These are phyloP conservation scores for Lipomyces yamanashiensis DNA, from an alignment of 805 yeast species.

Conservation along the genomic window DNA sequence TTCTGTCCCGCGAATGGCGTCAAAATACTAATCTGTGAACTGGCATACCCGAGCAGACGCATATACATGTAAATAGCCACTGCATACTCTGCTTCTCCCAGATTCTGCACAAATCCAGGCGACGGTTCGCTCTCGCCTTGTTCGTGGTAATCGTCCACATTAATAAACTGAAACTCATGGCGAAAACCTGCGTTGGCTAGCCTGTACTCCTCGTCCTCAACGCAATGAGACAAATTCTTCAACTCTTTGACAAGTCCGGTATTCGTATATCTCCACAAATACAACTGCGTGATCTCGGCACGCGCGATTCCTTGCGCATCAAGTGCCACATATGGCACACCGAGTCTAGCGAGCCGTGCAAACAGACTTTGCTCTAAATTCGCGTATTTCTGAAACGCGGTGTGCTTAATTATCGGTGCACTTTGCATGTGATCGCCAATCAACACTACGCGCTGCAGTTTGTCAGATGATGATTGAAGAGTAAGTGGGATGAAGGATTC, in stretches of 20 bases:
- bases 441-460: constrained; percentile 43
- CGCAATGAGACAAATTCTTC: constrained; percentile 14
- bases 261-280: constrained; percentile 36
- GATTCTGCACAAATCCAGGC: constrained; percentile 46
- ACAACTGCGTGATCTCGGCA: constrained; percentile 39
- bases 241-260: background rate
- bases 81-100: constrained; percentile 56
- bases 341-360: constrained; percentile 39
- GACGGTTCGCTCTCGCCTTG: constrained; percentile 43
- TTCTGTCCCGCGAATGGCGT: constrained; percentile 51
- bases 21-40: constrained; percentile 48
- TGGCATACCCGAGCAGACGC: constrained; percentile 52
- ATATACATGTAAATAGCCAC: constrained; percentile 54
- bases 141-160: constrained; percentile 44
- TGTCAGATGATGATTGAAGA: constrained; percentile 12
- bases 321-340: constrained; percentile 34
- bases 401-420: constrained; percentile 39
- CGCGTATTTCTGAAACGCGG: constrained; percentile 23
- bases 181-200: constrained; percentile 49
- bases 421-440: constrained; percentile 47
- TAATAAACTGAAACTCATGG: constrained; percentile 44
- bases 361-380: constrained; percentile 41
- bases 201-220: constrained; percentile 22
- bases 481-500: constrained; percentile 46
- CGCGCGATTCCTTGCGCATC: constrained; percentile 42